phyloP scores from a whole-genome alignment of 495 filamentous ascomycete genomes.

The Neurospora hispaniola region DNA sequence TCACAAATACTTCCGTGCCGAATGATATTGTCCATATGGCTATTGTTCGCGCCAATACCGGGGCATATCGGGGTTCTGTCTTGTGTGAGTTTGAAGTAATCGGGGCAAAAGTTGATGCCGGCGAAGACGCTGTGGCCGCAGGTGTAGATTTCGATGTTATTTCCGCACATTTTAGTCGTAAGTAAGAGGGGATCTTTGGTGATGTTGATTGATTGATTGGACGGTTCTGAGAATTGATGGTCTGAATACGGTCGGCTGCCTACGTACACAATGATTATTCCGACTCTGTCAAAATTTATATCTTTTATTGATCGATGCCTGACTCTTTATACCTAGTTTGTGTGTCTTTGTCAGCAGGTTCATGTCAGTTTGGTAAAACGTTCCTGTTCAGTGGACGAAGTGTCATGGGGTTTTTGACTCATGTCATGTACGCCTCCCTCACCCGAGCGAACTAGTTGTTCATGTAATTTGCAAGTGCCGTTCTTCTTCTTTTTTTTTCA shows the following conservation, averaged over 20 bases:
- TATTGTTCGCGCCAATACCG: not conserved
- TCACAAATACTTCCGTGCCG: not conserved
- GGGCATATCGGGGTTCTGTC: not conserved
- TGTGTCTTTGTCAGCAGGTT: no score
- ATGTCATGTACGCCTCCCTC: not conserved
- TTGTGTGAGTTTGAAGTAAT: not conserved
- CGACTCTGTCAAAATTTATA: no score
- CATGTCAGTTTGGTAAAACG: not conserved
- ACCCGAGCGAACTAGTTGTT: not conserved
- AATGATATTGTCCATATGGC: not conserved
- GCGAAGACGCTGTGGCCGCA: not conserved
- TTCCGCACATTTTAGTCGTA: not conserved
- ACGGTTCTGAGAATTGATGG: no score
- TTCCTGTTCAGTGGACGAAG: not conserved
- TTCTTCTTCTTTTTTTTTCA: not conserved
- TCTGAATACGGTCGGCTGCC: no score
- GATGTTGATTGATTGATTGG: no score
- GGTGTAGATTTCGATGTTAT: not conserved
- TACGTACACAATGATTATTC: no score
- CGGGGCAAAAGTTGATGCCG: not conserved
- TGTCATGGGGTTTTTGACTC: not conserved
- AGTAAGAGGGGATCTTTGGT: no score
- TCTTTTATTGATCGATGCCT: not conserved
- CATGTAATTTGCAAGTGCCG: not conserved
- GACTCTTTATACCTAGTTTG: not conserved